Percentiles rank a stretch among this genome's conserved stretches.
Evolutionary conservation across 2,329 filamentous ascomycete genomes (phyloP).

Genomic region (Aspergillus fijiensis): DNA sequence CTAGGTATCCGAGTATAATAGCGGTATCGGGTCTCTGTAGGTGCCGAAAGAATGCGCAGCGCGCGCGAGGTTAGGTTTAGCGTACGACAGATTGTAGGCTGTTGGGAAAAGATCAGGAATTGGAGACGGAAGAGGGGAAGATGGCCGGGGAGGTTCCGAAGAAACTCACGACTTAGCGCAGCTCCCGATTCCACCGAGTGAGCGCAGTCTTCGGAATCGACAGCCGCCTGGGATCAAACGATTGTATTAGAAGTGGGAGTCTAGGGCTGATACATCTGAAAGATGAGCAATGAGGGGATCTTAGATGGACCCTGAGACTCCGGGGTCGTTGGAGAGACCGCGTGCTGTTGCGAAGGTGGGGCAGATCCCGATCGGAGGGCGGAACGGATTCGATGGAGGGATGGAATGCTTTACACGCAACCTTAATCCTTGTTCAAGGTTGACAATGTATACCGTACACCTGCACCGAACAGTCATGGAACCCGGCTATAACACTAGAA

Average conservation of each 20-base stretch:
- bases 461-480: constrained; percentile 9
- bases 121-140: constrained; percentile 11
- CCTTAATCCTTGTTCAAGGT: neutral
- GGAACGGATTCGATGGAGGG: constrained; percentile 1
- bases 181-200: neutral
- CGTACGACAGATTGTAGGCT: constrained; percentile 10
- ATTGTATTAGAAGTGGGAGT: no score
- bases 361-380: neutral
- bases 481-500: constrained; percentile 1
- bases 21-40: neutral
- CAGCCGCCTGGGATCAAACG: neutral
- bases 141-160: neutral
- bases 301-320: neutral
- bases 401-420: neutral
- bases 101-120: neutral
- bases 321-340: neutral
- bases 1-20: neutral
- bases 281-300: neutral
- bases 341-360: constrained; percentile 3
- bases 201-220: neutral
- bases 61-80: neutral
- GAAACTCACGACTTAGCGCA: neutral
- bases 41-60: neutral
- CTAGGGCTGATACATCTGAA: no score
- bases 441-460: neutral